A percentile compares a stretch with the other conserved stretches of the same genome.
Evolutionary conservation across 1,139 yeast genomes (phyloP).

Genomic region (Candida buenavistaensis): DNA sequence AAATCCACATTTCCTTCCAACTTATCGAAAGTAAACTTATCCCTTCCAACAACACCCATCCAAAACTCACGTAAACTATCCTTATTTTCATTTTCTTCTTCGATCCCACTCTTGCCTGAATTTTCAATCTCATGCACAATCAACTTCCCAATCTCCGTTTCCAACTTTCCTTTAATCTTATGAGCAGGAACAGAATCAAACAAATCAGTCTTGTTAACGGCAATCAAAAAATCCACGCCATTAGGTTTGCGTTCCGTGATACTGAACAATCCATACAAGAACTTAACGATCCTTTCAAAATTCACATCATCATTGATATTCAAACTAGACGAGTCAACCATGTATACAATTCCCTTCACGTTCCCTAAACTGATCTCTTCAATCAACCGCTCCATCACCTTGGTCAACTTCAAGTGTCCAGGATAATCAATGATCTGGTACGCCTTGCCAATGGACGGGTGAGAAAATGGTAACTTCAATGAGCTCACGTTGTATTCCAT

Average conservation of each 20-base stretch:
- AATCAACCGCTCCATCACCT: conserved; percentile 41
- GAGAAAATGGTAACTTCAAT: conserved; percentile 41
- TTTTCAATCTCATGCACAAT: conserved; percentile 44
- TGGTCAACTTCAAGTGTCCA: conserved; percentile 75
- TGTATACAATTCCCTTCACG: conserved; percentile 65
- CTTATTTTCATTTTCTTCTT: conserved; percentile 24
- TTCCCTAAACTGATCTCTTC: conserved; percentile 46
- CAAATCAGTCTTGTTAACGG: conserved; percentile 80
- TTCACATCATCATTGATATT: conserved; percentile 34
- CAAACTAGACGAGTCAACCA: conserved; percentile 62
- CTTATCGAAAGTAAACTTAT: conserved; percentile 55
- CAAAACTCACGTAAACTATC: conserved; percentile 38
- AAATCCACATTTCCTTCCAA: conserved; percentile 77
- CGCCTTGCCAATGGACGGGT: conserved; percentile 28
- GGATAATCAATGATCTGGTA: conserved; percentile 75
- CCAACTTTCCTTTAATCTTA: conserved; percentile 59
- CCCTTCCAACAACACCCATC: conserved; percentile 48
- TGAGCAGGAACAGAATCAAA: conserved; percentile 76
- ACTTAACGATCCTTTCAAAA: conserved; percentile 46
- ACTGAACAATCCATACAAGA: conserved; percentile 54
- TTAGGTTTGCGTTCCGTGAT: conserved; percentile 58
- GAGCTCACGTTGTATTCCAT: conserved; percentile 38
- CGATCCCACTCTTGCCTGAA: conserved; percentile 27
- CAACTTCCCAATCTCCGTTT: conserved; percentile 60
- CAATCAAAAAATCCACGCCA: conserved; percentile 72